phyloP scores from a whole-genome alignment of 2,329 filamentous ascomycete species.

The Tolypocladium ovalisporum region DNA sequence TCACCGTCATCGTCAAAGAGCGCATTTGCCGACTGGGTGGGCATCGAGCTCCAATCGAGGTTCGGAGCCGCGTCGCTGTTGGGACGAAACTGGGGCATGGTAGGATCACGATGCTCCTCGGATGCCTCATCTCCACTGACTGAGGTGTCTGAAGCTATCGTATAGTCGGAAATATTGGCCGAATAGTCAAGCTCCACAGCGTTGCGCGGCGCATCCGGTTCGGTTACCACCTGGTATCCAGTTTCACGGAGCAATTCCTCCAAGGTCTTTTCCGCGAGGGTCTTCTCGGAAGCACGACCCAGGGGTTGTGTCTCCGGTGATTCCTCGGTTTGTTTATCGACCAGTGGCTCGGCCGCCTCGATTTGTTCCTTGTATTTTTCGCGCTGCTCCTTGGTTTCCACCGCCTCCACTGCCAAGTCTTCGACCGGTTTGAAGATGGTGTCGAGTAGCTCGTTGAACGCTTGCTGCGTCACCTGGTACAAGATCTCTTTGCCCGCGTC shows the following conservation, averaged over 20 bases:
- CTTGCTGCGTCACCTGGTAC: constrained; percentile 81
- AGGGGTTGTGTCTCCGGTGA: neutral
- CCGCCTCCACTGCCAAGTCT: constrained; percentile 59
- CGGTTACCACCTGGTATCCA: constrained; percentile 30
- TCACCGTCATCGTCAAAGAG: neutral
- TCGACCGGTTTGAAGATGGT: constrained; percentile 75
- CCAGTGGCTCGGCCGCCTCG: constrained; percentile 23
- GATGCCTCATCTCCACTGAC: constrained; percentile 9
- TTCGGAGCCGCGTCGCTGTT: constrained; percentile 25
- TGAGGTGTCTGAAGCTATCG: neutral
- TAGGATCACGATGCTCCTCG: constrained; percentile 40
- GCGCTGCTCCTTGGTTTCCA: constrained; percentile 50
- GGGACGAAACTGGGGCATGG: constrained; percentile 59
- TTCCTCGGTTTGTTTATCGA: constrained; percentile 11
- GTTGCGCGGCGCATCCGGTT: constrained; percentile 21
- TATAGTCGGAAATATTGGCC: constrained; percentile 7
- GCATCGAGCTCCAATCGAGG: constrained; percentile 1
- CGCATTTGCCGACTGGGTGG: neutral
- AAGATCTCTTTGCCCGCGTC: constrained; percentile 82
- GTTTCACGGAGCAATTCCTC: constrained; percentile 28
- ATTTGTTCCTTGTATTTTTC: constrained; percentile 42
- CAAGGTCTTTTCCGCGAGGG: constrained; percentile 14
- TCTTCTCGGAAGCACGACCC: constrained; percentile 1
- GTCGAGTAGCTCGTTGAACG: constrained; percentile 87
- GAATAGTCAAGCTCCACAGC: constrained; percentile 20